Evolutionary conservation across 306 rosid genomes (phyloP).

Genomic region (Ammopiptanthus mongolicus): DNA sequence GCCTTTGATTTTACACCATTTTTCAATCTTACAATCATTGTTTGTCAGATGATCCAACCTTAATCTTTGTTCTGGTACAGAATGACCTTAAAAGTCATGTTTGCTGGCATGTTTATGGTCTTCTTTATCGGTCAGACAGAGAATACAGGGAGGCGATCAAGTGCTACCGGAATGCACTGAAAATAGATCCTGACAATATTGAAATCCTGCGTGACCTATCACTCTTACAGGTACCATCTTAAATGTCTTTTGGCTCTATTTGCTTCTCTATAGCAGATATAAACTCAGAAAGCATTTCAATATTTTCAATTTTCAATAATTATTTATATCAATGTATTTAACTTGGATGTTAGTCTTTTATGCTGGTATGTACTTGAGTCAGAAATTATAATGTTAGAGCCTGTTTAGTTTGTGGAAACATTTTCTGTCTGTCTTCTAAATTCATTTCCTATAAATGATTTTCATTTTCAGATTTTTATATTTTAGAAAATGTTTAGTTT

Average conservation of each 20-base stretch:
- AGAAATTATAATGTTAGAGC: too few species aligned
- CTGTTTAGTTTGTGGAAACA: too few species aligned
- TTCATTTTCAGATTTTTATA: too few species aligned
- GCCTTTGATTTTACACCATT: conserved; percentile 4
- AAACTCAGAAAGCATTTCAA: neutral
- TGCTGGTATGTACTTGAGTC: too few species aligned
- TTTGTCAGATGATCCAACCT: conserved; percentile 11
- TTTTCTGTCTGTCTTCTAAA: too few species aligned
- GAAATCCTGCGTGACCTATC: conserved; percentile 92
- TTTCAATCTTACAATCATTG: neutral
- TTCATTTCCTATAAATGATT: too few species aligned
- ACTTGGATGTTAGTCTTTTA: neutral
- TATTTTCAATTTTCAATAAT: neutral
- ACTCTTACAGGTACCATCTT: conserved; percentile 69
- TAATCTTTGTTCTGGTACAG: conserved; percentile 49
- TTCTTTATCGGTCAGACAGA: conserved; percentile 94
- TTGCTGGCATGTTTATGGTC: conserved; percentile 99
- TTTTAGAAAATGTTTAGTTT: too few species aligned
- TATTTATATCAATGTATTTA: neutral
- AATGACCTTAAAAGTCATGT: conserved; percentile 98
- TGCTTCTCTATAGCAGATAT: conserved; percentile 9
- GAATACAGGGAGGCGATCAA: conserved; percentile 97
- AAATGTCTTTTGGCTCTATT: neutral
- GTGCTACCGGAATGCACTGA: conserved; percentile 91
- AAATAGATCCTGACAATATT: conserved; percentile 94